These are phyloP conservation scores for Phaffia australis DNA, from an alignment of 768 basidiomycete genomes.

Conservation along the genomic window DNA sequence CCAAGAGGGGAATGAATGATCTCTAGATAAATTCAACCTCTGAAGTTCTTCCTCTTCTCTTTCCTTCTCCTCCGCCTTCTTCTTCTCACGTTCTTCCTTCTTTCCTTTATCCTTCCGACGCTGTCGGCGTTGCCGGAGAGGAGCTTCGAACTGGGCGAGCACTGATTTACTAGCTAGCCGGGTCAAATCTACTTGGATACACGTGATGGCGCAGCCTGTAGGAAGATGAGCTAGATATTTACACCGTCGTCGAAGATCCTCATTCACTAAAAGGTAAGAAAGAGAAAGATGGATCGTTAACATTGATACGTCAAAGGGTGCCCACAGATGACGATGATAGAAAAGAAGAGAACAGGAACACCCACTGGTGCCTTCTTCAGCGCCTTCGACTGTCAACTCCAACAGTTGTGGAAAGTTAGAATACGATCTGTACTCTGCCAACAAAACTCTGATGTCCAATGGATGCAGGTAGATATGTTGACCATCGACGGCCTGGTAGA, in stretches of 20 bases:
- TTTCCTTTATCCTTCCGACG: conserved; percentile 69
- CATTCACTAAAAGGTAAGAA: conserved; percentile 47
- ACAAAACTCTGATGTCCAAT: conserved; percentile 83
- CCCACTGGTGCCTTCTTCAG: conserved; percentile 35
- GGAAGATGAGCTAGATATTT: conserved; percentile 91
- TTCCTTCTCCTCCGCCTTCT: conserved; percentile 63
- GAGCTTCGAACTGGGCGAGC: conserved; percentile 69
- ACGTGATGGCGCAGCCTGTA: conserved; percentile 82
- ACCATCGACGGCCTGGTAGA: conserved; percentile 88
- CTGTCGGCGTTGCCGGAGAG: conserved; percentile 61
- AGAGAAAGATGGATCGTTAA: conserved; percentile 40
- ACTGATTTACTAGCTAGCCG: conserved; percentile 65
- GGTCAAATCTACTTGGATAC: conserved; percentile 75
- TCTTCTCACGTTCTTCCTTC: conserved; percentile 70
- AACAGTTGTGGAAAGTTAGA: conserved; percentile 73
- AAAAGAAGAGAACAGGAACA: background rate
- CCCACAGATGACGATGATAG: background rate
- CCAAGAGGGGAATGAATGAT: conserved; percentile 6
- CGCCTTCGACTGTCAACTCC: conserved; percentile 64
- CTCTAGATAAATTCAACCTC: background rate
- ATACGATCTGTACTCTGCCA: conserved; percentile 63
- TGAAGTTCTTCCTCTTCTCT: conserved; percentile 42
- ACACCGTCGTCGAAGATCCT: conserved; percentile 85
- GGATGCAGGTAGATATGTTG: conserved; percentile 87
- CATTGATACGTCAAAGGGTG: no score